These are phyloP conservation scores for Euphorbia peplus DNA, from an alignment of 345 rosid species.

Conservation along the genomic window DNA sequence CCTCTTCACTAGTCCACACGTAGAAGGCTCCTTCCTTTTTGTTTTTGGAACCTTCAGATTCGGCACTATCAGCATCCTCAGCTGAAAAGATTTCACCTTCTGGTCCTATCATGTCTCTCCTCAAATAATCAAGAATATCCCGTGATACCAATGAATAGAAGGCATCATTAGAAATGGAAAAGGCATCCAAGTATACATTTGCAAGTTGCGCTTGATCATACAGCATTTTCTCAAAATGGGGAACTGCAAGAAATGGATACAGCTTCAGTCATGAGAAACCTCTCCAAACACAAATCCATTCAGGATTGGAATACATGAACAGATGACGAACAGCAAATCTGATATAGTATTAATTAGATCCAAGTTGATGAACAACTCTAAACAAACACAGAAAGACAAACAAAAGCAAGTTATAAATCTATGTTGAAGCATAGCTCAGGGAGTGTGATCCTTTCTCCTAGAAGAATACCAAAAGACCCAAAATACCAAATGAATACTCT, in stretches of 20 bases:
- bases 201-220: conserved; percentile 91
- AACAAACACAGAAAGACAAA: too few species aligned
- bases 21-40: conserved; percentile 94
- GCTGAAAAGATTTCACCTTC: conserved; percentile 86
- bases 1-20: conserved; percentile 80
- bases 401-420: too few species aligned
- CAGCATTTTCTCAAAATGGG: conserved; percentile 97
- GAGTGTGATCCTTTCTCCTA: too few species aligned
- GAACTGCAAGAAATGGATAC: conserved; percentile 56
- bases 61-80: conserved; percentile 93
- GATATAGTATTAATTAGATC: too few species aligned
- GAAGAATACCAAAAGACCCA: too few species aligned
- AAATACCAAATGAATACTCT: too few species aligned
- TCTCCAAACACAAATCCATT: too few species aligned
- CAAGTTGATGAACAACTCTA: too few species aligned
- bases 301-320: too few species aligned
- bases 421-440: too few species aligned
- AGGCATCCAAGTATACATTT: conserved; percentile 75
- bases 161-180: conserved; percentile 59
- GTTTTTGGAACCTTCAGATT: conserved; percentile 45
- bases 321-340: too few species aligned
- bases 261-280: neutral
- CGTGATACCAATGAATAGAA: conserved; percentile 57
- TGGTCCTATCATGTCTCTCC: conserved; percentile 86
- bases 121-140: conserved; percentile 81